Base-by-base conservation (phyloP, 495 filamentous ascomycete species). In the Penicillium malachiteum region DNA sequence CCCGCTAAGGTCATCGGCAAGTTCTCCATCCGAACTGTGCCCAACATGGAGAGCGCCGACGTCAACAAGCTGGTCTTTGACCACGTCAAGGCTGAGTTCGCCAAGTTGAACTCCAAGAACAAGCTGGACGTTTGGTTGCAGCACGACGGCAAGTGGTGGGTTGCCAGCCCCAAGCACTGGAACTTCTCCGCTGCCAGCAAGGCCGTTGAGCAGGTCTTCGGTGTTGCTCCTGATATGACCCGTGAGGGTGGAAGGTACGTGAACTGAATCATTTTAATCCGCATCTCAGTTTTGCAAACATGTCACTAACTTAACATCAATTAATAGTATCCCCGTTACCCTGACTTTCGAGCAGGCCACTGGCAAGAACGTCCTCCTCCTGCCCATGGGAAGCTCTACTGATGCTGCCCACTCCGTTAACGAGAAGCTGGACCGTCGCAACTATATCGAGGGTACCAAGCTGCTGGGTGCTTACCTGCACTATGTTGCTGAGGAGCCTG, bases 371-470 rank as follows among this genome's bases (percentile, higher is more conserved):
- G 92, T 97, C 39, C 72, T 99, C 54, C 78, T 99, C 53, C 71
- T 99, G 51, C 94, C 94, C 8, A 97, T 99, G 93, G 94, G 94
- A 16, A 95, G 88, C 72, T 91, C 87, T 9, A 97, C 94, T 17
- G 94, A 99, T 78, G 93, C 89, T 47, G 94, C 94, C 21, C 94
- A 99, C 74, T 93, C 88, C 33, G 89, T 96, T 70, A 99, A 99
- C 69, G 94, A 99, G 79, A 99, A 99, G 79, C 81, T 99, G 39
- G 94, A 99, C 72, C 88, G 86, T 80, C 84, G 81, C 69, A 99
- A 99, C 68, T 99, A 97, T 69, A 94, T 99, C 64, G 92, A 97
- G 77, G 94, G 94, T n/a, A 96, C 87, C 59, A 97, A 97, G 79
- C 71, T 97, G 45, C 71, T 97, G 48, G 94, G 94, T 13, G 91